phyloP scores from a whole-genome alignment of 73 alveolate species.

The Paramecium sexaurelia region DNA sequence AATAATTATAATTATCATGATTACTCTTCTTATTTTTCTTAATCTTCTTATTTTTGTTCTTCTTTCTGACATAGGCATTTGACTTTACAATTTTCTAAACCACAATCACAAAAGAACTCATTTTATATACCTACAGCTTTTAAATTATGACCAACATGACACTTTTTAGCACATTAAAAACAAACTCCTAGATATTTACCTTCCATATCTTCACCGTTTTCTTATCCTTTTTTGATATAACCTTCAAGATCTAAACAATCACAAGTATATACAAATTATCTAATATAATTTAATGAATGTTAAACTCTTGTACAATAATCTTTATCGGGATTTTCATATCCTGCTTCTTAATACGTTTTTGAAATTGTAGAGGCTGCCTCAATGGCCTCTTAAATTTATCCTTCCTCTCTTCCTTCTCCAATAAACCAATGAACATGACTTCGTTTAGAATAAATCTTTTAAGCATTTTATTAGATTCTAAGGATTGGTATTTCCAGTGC shows the following conservation, averaged over 20 bases:
- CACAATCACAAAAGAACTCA: not conserved
- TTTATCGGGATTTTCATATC: not conserved
- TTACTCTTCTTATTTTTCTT: not conserved
- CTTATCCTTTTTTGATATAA: not conserved
- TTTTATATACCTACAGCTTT: not conserved
- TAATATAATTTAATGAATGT: not conserved
- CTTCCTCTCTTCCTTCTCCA: conserved; percentile 20
- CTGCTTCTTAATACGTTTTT: not conserved
- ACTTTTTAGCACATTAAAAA: not conserved
- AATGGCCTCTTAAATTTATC: not conserved
- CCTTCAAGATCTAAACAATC: not conserved
- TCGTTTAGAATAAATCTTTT: not conserved
- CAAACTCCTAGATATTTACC: not conserved
- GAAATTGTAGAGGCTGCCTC: not conserved
- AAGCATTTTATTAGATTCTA: not conserved
- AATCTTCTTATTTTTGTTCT: not conserved
- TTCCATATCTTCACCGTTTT: not conserved
- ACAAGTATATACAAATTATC: not conserved
- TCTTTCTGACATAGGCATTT: not conserved
- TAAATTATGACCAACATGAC: not conserved
- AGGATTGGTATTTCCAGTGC: not conserved
- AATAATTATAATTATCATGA: not conserved
- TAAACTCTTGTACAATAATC: not conserved
- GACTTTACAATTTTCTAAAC: not conserved
- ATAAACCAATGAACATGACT: not conserved